These are phyloP conservation scores for Miscanthus sacchariflorus DNA, from an alignment of 202 grass and related monocot genomes.

Conservation along the genomic window DNA sequence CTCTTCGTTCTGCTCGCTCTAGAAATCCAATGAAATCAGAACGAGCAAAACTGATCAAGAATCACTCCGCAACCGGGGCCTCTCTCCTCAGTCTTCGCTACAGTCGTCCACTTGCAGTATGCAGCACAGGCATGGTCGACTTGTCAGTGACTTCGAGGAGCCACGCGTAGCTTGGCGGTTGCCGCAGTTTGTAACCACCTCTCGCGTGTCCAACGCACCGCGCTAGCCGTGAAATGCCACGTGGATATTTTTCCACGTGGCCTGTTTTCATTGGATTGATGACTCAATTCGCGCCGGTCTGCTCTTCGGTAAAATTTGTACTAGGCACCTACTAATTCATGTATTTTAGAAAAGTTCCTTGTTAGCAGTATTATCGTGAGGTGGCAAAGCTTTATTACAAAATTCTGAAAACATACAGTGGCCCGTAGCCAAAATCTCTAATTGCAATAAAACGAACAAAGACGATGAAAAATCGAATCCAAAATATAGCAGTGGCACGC, in stretches of 20 bases:
- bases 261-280: conserved; percentile 50
- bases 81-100: too few relatives aligned
- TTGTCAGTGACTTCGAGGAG: background rate
- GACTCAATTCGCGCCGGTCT: conserved; percentile 41
- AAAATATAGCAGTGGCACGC: conserved; percentile 39
- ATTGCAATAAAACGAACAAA: background rate
- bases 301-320: too few relatives aligned
- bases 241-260: conserved; percentile 54
- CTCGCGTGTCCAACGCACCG: conserved; percentile 65
- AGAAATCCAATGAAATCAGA: too few relatives aligned
- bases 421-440: conserved; percentile 3
- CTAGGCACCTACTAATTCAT: too few relatives aligned
- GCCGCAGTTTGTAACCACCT: background rate
- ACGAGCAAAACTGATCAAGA: too few relatives aligned
- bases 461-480: conserved; percentile 8
- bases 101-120: too few relatives aligned
- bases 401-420: background rate
- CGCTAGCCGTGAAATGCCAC: conserved; percentile 57
- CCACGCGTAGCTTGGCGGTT: background rate
- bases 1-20: too few relatives aligned
- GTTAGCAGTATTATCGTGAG: too few relatives aligned
- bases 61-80: too few relatives aligned
- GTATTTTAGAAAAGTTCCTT: too few relatives aligned
- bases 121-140: too few relatives aligned
- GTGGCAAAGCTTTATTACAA: too few relatives aligned